Evolutionary conservation across 768 basidiomycete species (phyloP).

Genomic region (Mycena haematopus): DNA sequence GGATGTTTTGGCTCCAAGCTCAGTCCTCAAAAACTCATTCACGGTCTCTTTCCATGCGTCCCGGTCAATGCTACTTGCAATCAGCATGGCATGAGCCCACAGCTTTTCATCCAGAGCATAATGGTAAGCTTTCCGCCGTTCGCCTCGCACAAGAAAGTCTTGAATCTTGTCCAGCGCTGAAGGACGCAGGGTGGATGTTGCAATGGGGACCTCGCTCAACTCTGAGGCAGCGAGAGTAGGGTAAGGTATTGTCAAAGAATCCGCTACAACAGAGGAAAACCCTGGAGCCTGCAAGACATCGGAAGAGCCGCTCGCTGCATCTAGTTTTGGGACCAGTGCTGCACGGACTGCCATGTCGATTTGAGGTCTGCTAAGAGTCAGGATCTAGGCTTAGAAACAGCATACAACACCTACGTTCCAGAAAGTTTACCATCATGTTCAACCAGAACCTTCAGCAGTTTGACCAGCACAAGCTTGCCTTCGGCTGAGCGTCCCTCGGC

Average conservation of each 20-base stretch:
- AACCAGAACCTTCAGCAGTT: constrained; percentile 78
- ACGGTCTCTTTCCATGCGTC: constrained; percentile 94
- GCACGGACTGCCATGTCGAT: constrained; percentile 77
- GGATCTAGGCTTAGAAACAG: constrained; percentile 3
- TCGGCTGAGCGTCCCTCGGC: constrained; percentile 67
- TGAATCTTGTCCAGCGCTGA: constrained; percentile 81
- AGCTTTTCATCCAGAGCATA: constrained; percentile 88
- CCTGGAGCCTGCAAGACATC: constrained; percentile 29
- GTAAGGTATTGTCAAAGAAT: constrained; percentile 32
- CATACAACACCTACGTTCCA: constrained; percentile 70
- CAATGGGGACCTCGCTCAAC: constrained; percentile 57
- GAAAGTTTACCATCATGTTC: constrained; percentile 88
- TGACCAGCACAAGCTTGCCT: constrained; percentile 76
- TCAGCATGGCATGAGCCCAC: constrained; percentile 96
- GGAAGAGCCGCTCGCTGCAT: constrained; percentile 35
- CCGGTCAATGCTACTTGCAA: constrained; percentile 91
- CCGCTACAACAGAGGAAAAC: constrained; percentile 38
- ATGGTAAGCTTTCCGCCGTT: constrained; percentile 85
- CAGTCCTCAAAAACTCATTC: constrained; percentile 80
- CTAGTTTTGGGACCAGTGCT: constrained; percentile 70
- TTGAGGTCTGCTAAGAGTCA: constrained; percentile 47
- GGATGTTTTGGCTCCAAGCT: constrained; percentile 55
- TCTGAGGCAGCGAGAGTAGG: constrained; percentile 32
- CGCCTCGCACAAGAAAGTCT: constrained; percentile 79
- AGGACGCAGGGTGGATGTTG: constrained; percentile 62